Conservation (phyloP, 352 stramenopile genomes). For the Globisporangium cederbergense region DNA sequence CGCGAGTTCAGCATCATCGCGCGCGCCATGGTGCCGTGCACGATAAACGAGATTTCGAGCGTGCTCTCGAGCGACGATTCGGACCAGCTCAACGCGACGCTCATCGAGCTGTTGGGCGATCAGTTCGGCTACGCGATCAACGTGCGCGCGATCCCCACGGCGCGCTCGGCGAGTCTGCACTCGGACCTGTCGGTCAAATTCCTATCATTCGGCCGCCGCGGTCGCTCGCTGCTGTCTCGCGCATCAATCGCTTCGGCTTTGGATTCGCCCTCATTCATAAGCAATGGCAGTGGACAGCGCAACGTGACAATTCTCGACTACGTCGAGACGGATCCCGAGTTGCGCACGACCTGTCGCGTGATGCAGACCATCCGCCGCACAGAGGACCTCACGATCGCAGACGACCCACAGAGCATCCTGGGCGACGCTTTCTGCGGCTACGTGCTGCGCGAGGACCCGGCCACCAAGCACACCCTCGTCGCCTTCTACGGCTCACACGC, state of each 20-base stretch:
- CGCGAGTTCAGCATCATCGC: slow-evolving; percentile 18
- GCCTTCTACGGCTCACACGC: slow-evolving; percentile 18
- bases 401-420: neutral
- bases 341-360: slow-evolving; percentile 11
- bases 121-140: slow-evolving; percentile 27
- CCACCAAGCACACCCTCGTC: slow-evolving; percentile 20
- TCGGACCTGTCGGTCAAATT: slow-evolving; percentile 28
- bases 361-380: slow-evolving; percentile 16
- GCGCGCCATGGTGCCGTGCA: slow-evolving; percentile 22
- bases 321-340: slow-evolving; percentile 18
- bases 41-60: slow-evolving; percentile 21
- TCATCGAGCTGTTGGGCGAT: slow-evolving; percentile 25
- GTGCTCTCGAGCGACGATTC: slow-evolving; percentile 23
- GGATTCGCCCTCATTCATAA: neutral
- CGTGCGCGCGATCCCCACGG: slow-evolving; percentile 17
- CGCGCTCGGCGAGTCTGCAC: neutral
- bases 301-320: slow-evolving; percentile 23
- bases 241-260: neutral
- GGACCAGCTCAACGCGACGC: slow-evolving; percentile 27
- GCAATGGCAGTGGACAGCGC: slow-evolving; percentile 4
- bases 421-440: slow-evolving; percentile 21
- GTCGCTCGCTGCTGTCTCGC: slow-evolving; percentile 11
- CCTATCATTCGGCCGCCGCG: slow-evolving; percentile 18
- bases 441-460: slow-evolving; percentile 23
- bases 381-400: slow-evolving; percentile 2